These are phyloP conservation scores for Sarocladium strictum DNA, from an alignment of 2,329 filamentous ascomycete genomes.

Conservation along the genomic window DNA sequence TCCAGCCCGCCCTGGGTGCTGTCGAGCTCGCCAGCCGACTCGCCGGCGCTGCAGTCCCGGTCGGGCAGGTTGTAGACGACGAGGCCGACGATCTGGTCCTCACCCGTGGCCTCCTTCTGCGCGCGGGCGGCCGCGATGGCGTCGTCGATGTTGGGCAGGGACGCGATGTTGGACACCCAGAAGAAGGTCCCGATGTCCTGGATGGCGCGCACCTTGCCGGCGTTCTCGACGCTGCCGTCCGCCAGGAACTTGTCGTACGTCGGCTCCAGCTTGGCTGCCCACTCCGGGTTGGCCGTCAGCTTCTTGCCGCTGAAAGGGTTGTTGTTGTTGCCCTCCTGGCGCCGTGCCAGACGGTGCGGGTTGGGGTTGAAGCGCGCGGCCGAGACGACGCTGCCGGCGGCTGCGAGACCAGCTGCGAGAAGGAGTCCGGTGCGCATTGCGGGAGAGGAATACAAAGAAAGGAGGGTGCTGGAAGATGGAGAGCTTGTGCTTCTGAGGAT, in stretches of 20 bases:
- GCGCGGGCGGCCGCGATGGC: slow-evolving; percentile 31
- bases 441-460: not conserved
- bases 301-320: slow-evolving; percentile 42
- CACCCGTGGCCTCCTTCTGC: slow-evolving; percentile 26
- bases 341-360: not conserved
- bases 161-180: slow-evolving; percentile 32
- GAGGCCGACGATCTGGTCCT: slow-evolving; percentile 34
- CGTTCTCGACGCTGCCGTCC: slow-evolving; percentile 30
- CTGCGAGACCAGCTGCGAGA: slow-evolving; percentile 4
- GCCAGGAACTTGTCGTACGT: slow-evolving; percentile 30
- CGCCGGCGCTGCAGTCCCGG: slow-evolving; percentile 38
- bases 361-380: slow-evolving; percentile 3
- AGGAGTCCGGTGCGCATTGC: slow-evolving; percentile 8
- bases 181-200: slow-evolving; percentile 36
- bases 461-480: not conserved
- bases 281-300: slow-evolving; percentile 40
- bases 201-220: slow-evolving; percentile 29
- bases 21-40: slow-evolving; percentile 34
- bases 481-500: no score
- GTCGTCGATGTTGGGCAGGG: slow-evolving; percentile 31
- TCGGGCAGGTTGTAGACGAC: slow-evolving; percentile 40
- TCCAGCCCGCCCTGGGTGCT: slow-evolving; percentile 29
- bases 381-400: not conserved
- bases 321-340: slow-evolving; percentile 16
- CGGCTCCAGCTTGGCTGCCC: slow-evolving; percentile 33